These are phyloP conservation scores for Phlyctochytrium arcticum DNA, from an alignment of 192 early-diverging fungal species.

Conservation along the genomic window DNA sequence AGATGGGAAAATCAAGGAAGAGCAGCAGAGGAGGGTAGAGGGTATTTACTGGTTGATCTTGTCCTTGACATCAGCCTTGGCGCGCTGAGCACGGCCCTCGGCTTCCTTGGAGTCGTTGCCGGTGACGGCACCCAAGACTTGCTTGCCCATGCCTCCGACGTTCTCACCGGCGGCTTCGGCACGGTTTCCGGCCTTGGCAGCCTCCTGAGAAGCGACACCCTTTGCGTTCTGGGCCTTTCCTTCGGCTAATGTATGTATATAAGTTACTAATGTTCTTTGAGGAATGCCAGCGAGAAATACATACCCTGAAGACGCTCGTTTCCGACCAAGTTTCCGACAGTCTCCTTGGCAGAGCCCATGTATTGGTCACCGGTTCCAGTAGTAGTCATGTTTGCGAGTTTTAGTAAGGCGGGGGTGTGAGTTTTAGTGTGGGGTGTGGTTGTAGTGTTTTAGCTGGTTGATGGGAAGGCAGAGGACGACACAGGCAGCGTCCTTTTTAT, in stretches of 20 bases:
- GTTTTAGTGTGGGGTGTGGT: too few relatives aligned
- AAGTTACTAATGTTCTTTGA: not conserved
- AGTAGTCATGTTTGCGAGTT: slow-evolving; percentile 8
- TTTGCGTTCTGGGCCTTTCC: slow-evolving; percentile 15
- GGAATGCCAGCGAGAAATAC: not conserved
- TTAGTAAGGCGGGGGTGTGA: not conserved
- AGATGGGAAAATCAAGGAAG: too few relatives aligned
- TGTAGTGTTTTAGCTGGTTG: too few relatives aligned
- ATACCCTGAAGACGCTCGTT: slow-evolving; percentile 3
- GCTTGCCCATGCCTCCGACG: slow-evolving; percentile 18
- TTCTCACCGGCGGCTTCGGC: slow-evolving; percentile 17
- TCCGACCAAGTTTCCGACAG: slow-evolving; percentile 8
- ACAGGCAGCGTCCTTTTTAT: too few relatives aligned
- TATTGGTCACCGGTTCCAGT: slow-evolving; percentile 8
- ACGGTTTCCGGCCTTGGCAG: slow-evolving; percentile 11
- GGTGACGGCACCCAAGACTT: slow-evolving; percentile 18
- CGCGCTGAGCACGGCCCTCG: slow-evolving; percentile 13
- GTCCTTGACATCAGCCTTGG: slow-evolving; percentile 25
- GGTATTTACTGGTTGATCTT: slow-evolving; percentile 7
- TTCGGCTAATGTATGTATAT: slow-evolving; percentile 6
- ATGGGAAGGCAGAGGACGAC: too few relatives aligned
- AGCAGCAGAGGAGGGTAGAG: too few relatives aligned
- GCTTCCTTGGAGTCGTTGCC: slow-evolving; percentile 21
- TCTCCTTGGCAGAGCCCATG: slow-evolving; percentile 19
- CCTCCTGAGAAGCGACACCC: slow-evolving; percentile 11